Conservation (phyloP, 257 asterid species). For the Solanum habrochaites region DNA sequence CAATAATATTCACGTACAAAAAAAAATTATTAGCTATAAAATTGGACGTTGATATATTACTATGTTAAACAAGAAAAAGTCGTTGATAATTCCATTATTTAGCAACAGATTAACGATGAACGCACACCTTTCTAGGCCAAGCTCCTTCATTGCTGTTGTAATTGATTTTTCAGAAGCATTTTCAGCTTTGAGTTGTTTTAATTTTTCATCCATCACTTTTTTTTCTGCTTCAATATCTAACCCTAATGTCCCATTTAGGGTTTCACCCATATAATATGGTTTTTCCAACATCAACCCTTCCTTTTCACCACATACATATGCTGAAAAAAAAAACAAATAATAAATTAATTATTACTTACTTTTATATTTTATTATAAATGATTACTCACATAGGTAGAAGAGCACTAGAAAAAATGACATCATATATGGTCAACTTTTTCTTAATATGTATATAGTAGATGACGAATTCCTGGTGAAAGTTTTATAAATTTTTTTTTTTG, state of each 20-base stretch:
- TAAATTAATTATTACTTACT: not conserved
- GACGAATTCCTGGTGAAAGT: fast-evolving
- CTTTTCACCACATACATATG: slow-evolving; percentile 57
- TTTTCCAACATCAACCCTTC: slow-evolving; percentile 46
- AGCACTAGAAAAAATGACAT: not conserved
- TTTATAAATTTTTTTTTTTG: no score
- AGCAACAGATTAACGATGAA: not conserved
- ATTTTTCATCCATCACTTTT: slow-evolving; percentile 29
- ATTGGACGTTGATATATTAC: not conserved
- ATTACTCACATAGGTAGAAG: not conserved
- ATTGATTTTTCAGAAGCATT: slow-evolving; percentile 26
- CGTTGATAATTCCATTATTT: not conserved
- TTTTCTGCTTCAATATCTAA: slow-evolving; percentile 42
- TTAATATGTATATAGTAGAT: not conserved
- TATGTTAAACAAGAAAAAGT: not conserved
- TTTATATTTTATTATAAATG: not conserved
- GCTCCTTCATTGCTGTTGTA: slow-evolving; percentile 38
- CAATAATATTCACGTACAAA: not conserved
- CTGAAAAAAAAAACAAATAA: slow-evolving; percentile 10
- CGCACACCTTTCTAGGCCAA: slow-evolving; percentile 55
- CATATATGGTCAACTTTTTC: not conserved
- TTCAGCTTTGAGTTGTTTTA: slow-evolving; percentile 30
- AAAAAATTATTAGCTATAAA: not conserved
- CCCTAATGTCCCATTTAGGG: slow-evolving; percentile 49
- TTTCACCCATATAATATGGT: slow-evolving; percentile 40